These are phyloP conservation scores for Cylindrotheca closterium DNA, from an alignment of 108 stramenopile species.

Conservation along the genomic window DNA sequence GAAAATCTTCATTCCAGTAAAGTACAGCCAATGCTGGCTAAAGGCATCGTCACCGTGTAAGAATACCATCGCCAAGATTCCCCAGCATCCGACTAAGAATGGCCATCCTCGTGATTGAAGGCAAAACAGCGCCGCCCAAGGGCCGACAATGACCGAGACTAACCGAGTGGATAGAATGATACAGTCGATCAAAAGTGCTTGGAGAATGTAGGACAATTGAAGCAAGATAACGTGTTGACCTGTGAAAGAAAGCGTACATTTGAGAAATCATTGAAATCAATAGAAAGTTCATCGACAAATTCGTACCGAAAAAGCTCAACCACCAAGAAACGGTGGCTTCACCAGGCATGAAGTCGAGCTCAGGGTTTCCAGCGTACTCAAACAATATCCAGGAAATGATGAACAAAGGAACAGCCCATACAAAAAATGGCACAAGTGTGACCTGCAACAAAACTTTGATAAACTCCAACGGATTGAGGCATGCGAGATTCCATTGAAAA, in stretches of 20 bases:
- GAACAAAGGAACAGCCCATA: conserved; percentile 24
- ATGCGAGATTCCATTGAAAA: no score
- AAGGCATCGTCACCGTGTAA: conserved; percentile 50
- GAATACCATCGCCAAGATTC: conserved; percentile 51
- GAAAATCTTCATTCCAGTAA: conserved; percentile 57
- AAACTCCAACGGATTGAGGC: conserved; percentile 11
- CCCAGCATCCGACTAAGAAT: conserved; percentile 59
- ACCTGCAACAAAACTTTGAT: neutral
- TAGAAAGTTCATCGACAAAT: no score
- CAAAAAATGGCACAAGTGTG: conserved; percentile 8
- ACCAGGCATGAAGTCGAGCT: conserved; percentile 54
- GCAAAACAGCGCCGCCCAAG: conserved; percentile 61
- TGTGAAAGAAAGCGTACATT: no score
- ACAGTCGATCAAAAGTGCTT: conserved; percentile 59
- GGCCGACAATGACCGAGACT: conserved; percentile 52
- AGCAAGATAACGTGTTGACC: conserved; percentile 60
- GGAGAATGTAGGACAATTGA: conserved; percentile 47
- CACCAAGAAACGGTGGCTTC: conserved; percentile 63
- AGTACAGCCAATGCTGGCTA: conserved; percentile 63
- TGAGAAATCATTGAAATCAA: no score
- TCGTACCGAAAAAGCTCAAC: conserved; percentile 53
- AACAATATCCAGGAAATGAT: conserved; percentile 37
- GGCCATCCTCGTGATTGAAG: conserved; percentile 84
- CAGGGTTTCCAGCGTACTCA: conserved; percentile 67
- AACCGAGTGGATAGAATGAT: conserved; percentile 35